phyloP scores from a whole-genome alignment of 148 eudicot genomes.

The Euryodendron excelsum region DNA sequence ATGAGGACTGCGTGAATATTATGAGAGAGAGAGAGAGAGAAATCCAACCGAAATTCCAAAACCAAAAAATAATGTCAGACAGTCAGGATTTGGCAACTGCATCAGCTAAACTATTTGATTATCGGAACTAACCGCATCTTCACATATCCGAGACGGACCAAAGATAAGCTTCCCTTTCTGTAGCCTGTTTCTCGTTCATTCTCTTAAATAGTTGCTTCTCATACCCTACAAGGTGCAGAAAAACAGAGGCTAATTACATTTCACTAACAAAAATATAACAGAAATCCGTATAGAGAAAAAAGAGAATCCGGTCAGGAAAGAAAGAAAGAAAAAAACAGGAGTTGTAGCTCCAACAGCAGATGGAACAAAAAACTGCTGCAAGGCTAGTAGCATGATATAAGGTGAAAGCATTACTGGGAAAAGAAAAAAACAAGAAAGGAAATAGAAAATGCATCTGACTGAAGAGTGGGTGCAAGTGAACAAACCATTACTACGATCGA shows the following conservation, averaged over 20 bases:
- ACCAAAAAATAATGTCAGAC: no score
- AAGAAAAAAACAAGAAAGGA: not conserved
- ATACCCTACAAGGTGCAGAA: conserved; percentile 43
- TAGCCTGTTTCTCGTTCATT: conserved; percentile 75
- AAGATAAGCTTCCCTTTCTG: conserved; percentile 86
- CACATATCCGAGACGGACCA: conserved; percentile 98
- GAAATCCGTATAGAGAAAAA: not conserved
- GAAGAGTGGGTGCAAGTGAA: conserved; percentile 6
- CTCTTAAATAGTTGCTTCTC: conserved; percentile 76
- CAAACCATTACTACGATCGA: conserved; percentile 87
- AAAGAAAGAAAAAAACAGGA: not conserved
- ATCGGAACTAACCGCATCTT: conserved; percentile 1
- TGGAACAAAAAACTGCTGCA: not conserved
- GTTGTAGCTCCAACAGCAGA: not conserved
- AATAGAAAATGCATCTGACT: not conserved
- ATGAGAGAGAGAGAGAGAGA: no score
- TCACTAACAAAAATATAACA: not conserved
- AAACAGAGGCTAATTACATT: not conserved
- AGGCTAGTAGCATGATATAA: not conserved
- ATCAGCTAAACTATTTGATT: no score
- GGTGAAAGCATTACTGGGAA: not conserved
- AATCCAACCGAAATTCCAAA: no score
- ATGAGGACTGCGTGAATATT: no score
- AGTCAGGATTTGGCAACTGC: no score
- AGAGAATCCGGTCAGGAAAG: not conserved